phyloP scores from a whole-genome alignment of 2,329 filamentous ascomycete species.

The Lasiodiplodia citricola region DNA sequence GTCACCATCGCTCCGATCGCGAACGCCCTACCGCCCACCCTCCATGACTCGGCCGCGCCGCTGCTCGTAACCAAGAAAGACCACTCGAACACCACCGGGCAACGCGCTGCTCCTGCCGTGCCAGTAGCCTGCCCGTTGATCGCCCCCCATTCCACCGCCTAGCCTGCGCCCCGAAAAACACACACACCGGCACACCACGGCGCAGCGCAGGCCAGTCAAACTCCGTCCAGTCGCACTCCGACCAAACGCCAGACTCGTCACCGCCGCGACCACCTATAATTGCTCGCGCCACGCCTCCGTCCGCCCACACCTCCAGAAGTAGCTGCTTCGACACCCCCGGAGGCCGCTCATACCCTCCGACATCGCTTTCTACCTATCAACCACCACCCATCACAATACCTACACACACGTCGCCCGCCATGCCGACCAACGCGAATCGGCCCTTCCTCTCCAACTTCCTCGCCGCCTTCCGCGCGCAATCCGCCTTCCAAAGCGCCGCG shows the following conservation, averaged over 20 bases:
- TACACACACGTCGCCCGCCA: not conserved
- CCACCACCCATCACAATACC: not conserved
- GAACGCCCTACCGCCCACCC: constrained; percentile 5
- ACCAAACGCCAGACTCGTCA: not conserved
- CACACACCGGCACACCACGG: not conserved
- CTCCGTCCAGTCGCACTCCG: not conserved
- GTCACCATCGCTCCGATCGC: constrained; percentile 15
- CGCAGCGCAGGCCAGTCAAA: constrained; percentile 11
- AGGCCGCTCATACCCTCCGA: not conserved
- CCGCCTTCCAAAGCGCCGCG: constrained; percentile 62
- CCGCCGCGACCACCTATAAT: not conserved
- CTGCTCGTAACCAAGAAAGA: constrained; percentile 4
- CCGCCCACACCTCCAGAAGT: not conserved
- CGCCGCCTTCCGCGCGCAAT: constrained; percentile 69
- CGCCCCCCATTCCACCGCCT: not conserved
- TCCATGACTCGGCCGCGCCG: constrained; percentile 19
- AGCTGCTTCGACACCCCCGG: not conserved
- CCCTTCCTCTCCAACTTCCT: constrained; percentile 72
- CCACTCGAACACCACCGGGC: not conserved
- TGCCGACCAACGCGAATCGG: constrained; percentile 56
- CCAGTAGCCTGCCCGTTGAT: constrained; percentile 1
- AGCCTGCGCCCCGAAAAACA: not conserved
- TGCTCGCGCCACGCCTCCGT: not conserved
- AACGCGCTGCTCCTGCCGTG: not conserved
- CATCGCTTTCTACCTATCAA: not conserved